phyloP scores from a whole-genome alignment of 345 rosid species.

The Durio zibethinus region DNA sequence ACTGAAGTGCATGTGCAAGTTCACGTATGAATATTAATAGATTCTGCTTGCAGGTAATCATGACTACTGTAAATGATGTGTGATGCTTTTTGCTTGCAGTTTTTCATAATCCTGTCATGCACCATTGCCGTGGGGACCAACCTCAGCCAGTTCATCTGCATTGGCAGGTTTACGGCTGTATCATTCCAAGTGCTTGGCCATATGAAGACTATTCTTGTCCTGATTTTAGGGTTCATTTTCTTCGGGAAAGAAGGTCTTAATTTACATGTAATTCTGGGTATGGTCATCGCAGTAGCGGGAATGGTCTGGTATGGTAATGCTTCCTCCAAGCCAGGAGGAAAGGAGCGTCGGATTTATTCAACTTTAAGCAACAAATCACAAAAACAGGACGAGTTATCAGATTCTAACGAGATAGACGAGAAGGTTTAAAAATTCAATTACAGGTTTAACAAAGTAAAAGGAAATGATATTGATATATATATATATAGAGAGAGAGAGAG shows the following conservation, averaged over 20 bases:
- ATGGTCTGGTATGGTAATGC: constrained; percentile 99
- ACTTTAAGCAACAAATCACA: constrained; percentile 47
- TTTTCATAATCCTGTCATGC: constrained; percentile 79
- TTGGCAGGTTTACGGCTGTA: constrained; percentile 94
- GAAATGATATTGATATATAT: background rate
- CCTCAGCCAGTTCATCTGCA: constrained; percentile 98
- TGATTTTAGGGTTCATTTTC: constrained; percentile 79
- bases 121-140: constrained; percentile 92
- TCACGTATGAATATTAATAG: background rate
- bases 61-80: constrained; percentile 5
- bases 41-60: background rate
- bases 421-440: constrained; percentile 48
- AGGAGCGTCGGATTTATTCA: constrained; percentile 65
- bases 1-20: background rate
- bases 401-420: constrained; percentile 51
- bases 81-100: constrained; percentile 40
- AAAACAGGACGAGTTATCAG: constrained; percentile 45
- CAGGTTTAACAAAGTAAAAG: background rate
- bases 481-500: background rate
- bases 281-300: constrained; percentile 80
- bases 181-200: constrained; percentile 98
- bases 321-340: constrained; percentile 93
- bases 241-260: constrained; percentile 95
- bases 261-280: constrained; percentile 77
- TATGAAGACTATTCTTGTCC: constrained; percentile 96